Percentiles rank a stretch among this genome's conserved stretches.
These are phyloP conservation scores for Cordyceps militaris DNA, from an alignment of 2,329 filamentous ascomycete genomes.

Conservation along the genomic window DNA sequence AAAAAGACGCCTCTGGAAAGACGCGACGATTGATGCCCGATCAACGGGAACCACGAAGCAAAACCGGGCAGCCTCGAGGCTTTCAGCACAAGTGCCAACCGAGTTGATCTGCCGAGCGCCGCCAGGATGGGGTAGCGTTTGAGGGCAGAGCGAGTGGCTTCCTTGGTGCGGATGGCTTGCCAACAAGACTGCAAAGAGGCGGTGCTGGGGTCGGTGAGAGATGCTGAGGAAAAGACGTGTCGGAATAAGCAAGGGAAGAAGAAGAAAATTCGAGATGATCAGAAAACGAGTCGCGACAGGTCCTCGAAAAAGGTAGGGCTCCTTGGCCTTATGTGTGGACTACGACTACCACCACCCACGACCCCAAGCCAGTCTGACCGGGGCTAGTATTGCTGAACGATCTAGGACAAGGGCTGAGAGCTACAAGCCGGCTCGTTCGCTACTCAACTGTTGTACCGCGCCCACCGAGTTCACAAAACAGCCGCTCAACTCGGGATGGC, in stretches of 20 bases:
- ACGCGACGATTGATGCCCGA: not conserved
- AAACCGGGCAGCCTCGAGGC: not conserved
- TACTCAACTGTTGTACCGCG: not conserved
- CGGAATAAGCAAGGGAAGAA: not conserved
- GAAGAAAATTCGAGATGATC: not conserved
- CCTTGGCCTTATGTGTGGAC: slow-evolving; percentile 10
- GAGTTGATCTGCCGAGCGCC: not conserved
- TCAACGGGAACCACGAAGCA: not conserved
- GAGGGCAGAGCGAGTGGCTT: not conserved
- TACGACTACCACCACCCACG: not conserved
- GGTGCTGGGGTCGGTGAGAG: not conserved
- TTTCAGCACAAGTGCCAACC: not conserved
- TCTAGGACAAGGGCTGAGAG: slow-evolving; percentile 11
- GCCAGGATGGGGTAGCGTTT: not conserved
- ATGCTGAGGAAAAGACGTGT: not conserved
- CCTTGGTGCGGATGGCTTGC: not conserved
- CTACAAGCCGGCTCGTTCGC: slow-evolving; percentile 4
- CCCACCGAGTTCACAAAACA: not conserved
- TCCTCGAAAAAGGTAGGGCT: slow-evolving; percentile 1
- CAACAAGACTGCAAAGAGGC: not conserved
- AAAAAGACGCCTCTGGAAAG: not conserved
- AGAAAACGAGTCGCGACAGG: not conserved
- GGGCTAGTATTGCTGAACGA: slow-evolving; percentile 9
- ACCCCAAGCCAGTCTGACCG: slow-evolving; percentile 8
- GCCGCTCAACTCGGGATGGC: slow-evolving; percentile 4